Evolutionary conservation across 148 eudicot genomes (phyloP).

Genomic region (Camellia lanceoleosa): DNA sequence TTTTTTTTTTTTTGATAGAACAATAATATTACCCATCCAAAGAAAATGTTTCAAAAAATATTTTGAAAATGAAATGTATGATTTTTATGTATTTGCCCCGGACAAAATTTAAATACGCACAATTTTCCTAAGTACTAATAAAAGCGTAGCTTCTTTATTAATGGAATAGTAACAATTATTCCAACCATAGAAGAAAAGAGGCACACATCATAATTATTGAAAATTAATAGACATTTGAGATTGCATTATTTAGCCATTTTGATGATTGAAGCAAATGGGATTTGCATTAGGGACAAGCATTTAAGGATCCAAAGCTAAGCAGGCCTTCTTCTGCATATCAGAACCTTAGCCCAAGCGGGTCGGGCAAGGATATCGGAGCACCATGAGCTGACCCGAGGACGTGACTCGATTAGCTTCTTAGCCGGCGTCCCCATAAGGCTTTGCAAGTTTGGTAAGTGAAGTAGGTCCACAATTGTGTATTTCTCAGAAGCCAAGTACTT

Average conservation of each 20-base stretch:
- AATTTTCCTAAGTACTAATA: too few species aligned
- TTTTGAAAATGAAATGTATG: too few species aligned
- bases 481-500: slow-evolving; percentile 29
- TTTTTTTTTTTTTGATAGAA: too few species aligned
- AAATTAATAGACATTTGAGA: neutral
- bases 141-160: too few species aligned
- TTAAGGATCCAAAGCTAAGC: neutral
- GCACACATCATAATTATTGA: neutral
- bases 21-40: too few species aligned
- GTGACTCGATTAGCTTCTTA: slow-evolving; percentile 21
- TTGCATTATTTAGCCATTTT: neutral
- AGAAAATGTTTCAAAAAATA: too few species aligned
- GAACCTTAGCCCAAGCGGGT: slow-evolving; percentile 28
- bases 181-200: too few species aligned
- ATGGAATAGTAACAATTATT: too few species aligned
- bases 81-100: too few species aligned
- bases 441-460: slow-evolving; percentile 32
- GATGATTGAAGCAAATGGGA: neutral
- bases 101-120: too few species aligned
- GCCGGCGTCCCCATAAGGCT: slow-evolving; percentile 12
- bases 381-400: slow-evolving; percentile 28
- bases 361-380: slow-evolving; percentile 24
- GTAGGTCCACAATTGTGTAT: slow-evolving; percentile 24
- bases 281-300: neutral
- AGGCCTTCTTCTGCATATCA: slow-evolving; percentile 15